Conservation (phyloP, 305 asterid species). For the Plantago rigida region DNA sequence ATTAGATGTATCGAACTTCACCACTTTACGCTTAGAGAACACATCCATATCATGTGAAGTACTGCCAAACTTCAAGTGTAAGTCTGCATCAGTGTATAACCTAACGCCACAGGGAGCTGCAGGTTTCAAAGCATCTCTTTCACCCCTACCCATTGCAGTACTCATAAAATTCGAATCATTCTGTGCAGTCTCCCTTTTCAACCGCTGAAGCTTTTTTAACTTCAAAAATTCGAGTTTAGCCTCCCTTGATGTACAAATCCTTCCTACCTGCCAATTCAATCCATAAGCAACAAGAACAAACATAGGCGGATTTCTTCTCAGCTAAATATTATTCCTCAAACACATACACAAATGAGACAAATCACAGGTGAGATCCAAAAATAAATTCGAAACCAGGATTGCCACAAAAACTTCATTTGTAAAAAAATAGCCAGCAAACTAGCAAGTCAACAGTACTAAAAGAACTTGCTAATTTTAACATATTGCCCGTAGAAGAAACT, state of each 20-base stretch:
- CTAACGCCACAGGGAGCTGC: conserved; percentile 76
- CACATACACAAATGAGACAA: conserved; percentile 12
- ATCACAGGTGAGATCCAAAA: conserved; percentile 5
- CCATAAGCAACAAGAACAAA: conserved; percentile 13
- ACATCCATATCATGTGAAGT: conserved; percentile 42
- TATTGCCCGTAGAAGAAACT: neutral
- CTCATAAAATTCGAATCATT: conserved; percentile 40
- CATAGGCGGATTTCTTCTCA: neutral
- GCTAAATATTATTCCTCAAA: conserved; percentile 6
- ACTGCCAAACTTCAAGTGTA: conserved; percentile 36
- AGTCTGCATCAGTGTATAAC: conserved; percentile 37
- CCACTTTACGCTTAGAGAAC: conserved; percentile 53
- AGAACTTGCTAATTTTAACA: neutral
- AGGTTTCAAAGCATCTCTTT: conserved; percentile 67
- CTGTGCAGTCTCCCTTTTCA: conserved; percentile 40
- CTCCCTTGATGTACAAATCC: conserved; percentile 58
- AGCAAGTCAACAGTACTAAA: neutral
- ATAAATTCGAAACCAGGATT: neutral
- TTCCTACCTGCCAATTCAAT: conserved; percentile 63
- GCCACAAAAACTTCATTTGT: no score
- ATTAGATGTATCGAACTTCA: conserved; percentile 62
- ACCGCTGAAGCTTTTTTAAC: conserved; percentile 66
- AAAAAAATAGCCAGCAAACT: neutral
- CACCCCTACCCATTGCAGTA: conserved; percentile 47
- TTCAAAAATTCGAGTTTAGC: conserved; percentile 76